Percentiles rank a stretch among this genome's conserved stretches.
Conservation (phyloP, 768 basidiomycete genomes). For the Stropharia rugosoannulata region DNA sequence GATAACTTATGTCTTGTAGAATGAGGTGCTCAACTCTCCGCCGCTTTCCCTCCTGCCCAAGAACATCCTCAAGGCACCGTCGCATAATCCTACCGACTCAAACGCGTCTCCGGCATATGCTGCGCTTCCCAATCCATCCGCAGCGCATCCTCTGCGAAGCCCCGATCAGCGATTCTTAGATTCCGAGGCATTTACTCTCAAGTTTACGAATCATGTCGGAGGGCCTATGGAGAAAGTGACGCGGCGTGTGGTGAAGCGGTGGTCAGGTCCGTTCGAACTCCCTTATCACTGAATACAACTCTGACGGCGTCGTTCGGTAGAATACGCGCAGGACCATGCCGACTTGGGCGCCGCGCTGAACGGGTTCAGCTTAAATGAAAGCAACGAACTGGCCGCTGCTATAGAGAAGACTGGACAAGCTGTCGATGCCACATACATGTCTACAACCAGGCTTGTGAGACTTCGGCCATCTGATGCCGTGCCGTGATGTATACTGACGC, state of each 20-base stretch:
- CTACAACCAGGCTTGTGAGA: slow-evolving; percentile 83
- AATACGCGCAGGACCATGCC: slow-evolving; percentile 82
- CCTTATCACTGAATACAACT: slow-evolving; percentile 6
- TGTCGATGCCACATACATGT: slow-evolving; percentile 90
- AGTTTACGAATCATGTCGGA: slow-evolving; percentile 89
- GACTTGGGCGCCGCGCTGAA: slow-evolving; percentile 92
- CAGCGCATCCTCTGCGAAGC: slow-evolving; percentile 83
- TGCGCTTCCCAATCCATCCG: slow-evolving; percentile 85
- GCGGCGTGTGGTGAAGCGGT: slow-evolving; percentile 86
- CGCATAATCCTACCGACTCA: slow-evolving; percentile 89
- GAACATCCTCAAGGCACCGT: slow-evolving; percentile 93
- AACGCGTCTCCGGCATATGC: slow-evolving; percentile 72
- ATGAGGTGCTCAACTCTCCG: slow-evolving; percentile 90
- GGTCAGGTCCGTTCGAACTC: slow-evolving; percentile 67
- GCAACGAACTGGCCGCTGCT: slow-evolving; percentile 67
- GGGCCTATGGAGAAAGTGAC: slow-evolving; percentile 98
- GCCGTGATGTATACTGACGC: slow-evolving; percentile 2
- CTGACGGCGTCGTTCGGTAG: slow-evolving; percentile 32
- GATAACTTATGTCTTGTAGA: slow-evolving; percentile 39
- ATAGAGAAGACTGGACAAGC: slow-evolving; percentile 98
- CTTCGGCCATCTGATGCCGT: background rate
- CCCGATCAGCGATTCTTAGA: slow-evolving; percentile 97
- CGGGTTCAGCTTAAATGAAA: slow-evolving; percentile 90
- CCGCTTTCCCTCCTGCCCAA: slow-evolving; percentile 91
- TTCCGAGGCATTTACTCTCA: slow-evolving; percentile 93